Base-by-base conservation (phyloP, 352 stramenopile genomes). In the Globisporangium megalacanthum region DNA sequence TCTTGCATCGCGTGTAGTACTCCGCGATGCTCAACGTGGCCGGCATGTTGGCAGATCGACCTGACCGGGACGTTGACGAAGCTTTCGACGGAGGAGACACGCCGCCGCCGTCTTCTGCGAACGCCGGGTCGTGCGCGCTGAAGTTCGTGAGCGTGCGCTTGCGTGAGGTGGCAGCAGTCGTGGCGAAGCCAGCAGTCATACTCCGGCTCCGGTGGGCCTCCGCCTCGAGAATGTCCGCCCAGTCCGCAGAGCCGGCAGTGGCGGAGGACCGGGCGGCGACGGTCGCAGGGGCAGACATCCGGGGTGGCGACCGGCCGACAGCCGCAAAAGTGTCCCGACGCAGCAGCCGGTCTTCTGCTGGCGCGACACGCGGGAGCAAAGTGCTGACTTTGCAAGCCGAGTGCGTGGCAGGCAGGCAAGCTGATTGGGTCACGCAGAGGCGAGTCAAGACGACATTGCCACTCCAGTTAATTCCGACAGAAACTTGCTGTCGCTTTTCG, bases 81-180 rank as follows among this genome's bases (percentile, higher is more conserved):
- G 25, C 25, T 29, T 29, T 29, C 1, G 39, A 50, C 15, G 51
- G 48, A 19, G 35, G 4, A 5, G 36, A 20, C 22, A 31, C 44
- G 19, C 19, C 25, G 19, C 19, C 25, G 6, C 9, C 37, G 17
- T 25, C 10, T 17, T 56, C 20, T 3, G 31, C n/a, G 44, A 42
- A 52, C 14, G 20, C 51, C 47, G 48, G 54, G 14, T 55, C 46
- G 47, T 8, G 25, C 4, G 37, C 20, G 37, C 22, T 50, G 47
- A 46, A 42, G 49, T 41, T 31, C n/a, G 58, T 64, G 50, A 64
- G 58, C 51, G 58, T 64, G 50, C 58, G 58, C 51, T 64, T 64
- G 20, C 58, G 44, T 6, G 51, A 52, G 9, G 58, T 14, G 17
- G 48, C 47, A 8, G 47, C 47, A 29, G 25, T 29, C 2, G 25